phyloP scores from a whole-genome alignment of 202 grass and related monocot genomes.

The Carex sylvatica region DNA sequence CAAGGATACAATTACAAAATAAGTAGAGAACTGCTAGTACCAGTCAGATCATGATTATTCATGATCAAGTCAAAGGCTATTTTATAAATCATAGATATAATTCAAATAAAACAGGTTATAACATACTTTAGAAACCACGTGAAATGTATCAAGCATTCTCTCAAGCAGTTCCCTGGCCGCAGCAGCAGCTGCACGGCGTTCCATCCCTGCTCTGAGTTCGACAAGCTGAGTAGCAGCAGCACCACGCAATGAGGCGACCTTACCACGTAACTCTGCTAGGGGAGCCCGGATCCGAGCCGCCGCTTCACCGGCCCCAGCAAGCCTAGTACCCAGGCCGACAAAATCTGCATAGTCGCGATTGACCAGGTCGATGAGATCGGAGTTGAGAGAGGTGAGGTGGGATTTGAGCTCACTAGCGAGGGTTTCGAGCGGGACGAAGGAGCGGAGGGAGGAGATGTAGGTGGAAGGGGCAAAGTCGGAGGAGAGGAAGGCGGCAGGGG shows the following conservation, averaged over 20 bases:
- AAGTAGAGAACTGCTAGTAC: background rate
- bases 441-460: conserved; percentile 80
- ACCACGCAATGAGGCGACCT: conserved; percentile 66
- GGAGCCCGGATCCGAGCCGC: conserved; percentile 66
- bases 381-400: conserved; percentile 71
- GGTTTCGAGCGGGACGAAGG: conserved; percentile 93
- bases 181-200: conserved; percentile 53
- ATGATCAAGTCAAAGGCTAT: background rate
- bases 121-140: conserved; percentile 88
- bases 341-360: conserved; percentile 97
- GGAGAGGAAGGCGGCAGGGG: conserved; percentile 52
- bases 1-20: background rate
- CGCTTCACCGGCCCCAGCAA: conserved; percentile 74
- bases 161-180: conserved; percentile 74
- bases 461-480: conserved; percentile 64
- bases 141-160: conserved; percentile 88
- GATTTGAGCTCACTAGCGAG: conserved; percentile 81
- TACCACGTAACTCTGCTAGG: conserved; percentile 68
- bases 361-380: conserved; percentile 93
- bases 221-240: conserved; percentile 36
- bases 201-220: conserved; percentile 54
- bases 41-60: background rate
- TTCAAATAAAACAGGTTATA: background rate
- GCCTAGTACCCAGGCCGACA: conserved; percentile 75
- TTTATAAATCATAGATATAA: background rate